These are phyloP conservation scores for Malus domestica DNA, from an alignment of 306 rosid genomes.

Conservation along the genomic window ASM211411v1 NC_041803.1:26698501-26699000, in stretches of 20 bases:
- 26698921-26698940: too few species aligned
- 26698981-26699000: too few species aligned
- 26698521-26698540: conserved; percentile 62
- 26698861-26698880: too few species aligned
- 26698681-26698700: background rate
- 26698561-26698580: background rate
- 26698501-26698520: conserved; percentile 63
- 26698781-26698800: too few species aligned
- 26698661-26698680: background rate
- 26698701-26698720: background rate
- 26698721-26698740: background rate
- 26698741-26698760: background rate
- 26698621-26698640: background rate
- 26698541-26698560: conserved; percentile 38
- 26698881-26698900: too few species aligned
- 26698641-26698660: background rate
- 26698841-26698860: too few species aligned
- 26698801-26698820: too few species aligned
- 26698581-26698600: background rate
- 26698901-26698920: too few species aligned
- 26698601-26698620: background rate
- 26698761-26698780: background rate
- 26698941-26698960: too few species aligned
- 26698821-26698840: accelerated
- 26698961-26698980: too few species aligned